A percentile compares a stretch with the other conserved stretches of the same genome.
Conservation (phyloP, 202 grass and related monocot genomes). For the Musa balbisiana region DNA sequence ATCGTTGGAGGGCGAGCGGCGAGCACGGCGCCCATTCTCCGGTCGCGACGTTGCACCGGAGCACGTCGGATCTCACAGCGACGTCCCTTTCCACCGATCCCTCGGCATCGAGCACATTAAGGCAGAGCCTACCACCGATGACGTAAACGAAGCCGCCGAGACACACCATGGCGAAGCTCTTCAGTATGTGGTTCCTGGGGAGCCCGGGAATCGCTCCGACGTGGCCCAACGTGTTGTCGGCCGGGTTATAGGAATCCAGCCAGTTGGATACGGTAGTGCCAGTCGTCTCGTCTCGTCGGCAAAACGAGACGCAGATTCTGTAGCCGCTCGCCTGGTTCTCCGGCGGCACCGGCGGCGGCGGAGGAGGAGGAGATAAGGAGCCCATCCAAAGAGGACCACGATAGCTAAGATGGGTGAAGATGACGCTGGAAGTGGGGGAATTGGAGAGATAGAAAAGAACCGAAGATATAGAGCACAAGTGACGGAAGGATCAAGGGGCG, state of each 20-base stretch:
- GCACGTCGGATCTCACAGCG: constrained; percentile 35
- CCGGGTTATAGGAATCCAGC: constrained; percentile 49
- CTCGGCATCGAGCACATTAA: neutral
- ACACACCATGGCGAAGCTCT: constrained; percentile 38
- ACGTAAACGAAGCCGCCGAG: constrained; percentile 40
- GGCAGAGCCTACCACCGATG: constrained; percentile 51
- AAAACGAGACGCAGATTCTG: constrained; percentile 47
- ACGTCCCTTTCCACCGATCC: constrained; percentile 24
- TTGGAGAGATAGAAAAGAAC: neutral
- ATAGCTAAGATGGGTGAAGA: neutral
- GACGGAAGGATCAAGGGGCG: neutral
- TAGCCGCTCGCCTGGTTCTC: constrained; percentile 2
- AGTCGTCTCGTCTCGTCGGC: neutral
- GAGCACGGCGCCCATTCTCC: constrained; percentile 45
- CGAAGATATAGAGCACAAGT: neutral
- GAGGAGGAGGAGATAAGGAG: neutral
- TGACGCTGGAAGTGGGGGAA: neutral
- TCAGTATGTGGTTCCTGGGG: constrained; percentile 40
- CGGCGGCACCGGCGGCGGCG: neutral
- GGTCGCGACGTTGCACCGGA: constrained; percentile 32
- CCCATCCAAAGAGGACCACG: neutral
- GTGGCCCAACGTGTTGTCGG: constrained; percentile 40
- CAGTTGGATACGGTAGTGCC: constrained; percentile 15
- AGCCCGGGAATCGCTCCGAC: constrained; percentile 37
- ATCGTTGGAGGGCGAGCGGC: constrained; percentile 40